phyloP scores from a whole-genome alignment of 495 filamentous ascomycete species.

The Pseudoneurospora amorphoporcata region DNA sequence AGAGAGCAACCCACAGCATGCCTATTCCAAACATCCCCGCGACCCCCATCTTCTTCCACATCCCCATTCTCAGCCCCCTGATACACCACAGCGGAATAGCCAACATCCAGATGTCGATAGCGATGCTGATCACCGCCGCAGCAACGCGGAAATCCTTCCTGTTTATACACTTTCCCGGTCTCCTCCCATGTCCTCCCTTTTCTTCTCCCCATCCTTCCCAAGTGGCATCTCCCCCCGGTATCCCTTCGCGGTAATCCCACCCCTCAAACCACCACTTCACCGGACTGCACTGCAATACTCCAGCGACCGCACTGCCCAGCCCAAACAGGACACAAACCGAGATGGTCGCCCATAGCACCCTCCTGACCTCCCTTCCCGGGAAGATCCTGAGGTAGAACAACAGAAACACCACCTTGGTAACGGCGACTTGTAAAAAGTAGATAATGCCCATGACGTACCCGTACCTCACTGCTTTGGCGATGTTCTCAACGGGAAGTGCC shows the following conservation, averaged over 20 bases:
- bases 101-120: background rate
- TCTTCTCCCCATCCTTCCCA: background rate
- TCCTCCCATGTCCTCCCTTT: background rate
- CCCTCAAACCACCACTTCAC: background rate
- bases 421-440: background rate
- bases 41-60: background rate
- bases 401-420: background rate
- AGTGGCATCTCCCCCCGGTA: background rate
- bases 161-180: background rate
- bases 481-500: background rate
- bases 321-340: background rate
- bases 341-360: background rate
- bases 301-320: background rate
- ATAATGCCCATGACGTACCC: background rate
- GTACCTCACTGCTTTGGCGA: background rate
- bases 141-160: background rate
- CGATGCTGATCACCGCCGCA: background rate
- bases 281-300: background rate
- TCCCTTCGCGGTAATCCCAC: background rate
- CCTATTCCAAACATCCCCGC: background rate
- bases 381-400: background rate
- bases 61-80: background rate
- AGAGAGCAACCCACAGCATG: background rate
- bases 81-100: background rate
- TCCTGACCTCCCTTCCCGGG: background rate